Conservation (phyloP, 768 basidiomycete species). For the Piloderma croceum region DNA sequence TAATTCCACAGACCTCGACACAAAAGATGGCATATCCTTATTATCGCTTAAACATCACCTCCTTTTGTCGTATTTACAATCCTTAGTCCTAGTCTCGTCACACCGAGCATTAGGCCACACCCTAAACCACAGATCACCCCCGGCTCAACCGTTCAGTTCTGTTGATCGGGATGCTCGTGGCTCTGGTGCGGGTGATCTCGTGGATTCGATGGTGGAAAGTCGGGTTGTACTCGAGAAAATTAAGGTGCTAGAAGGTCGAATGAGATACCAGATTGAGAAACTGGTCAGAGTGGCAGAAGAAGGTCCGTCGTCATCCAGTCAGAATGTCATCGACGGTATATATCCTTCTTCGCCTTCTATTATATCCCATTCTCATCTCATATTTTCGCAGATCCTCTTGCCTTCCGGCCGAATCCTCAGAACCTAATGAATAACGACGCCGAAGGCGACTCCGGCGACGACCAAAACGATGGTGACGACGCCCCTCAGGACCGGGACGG, state of each 20-base stretch:
- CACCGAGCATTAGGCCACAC: constrained; percentile 65
- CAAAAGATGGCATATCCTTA: constrained; percentile 81
- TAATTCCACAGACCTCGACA: constrained; percentile 38
- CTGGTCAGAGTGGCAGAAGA: constrained; percentile 75
- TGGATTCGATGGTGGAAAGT: constrained; percentile 73
- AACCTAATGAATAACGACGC: constrained; percentile 51
- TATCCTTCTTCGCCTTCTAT: constrained; percentile 1
- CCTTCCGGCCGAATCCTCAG: constrained; percentile 86
- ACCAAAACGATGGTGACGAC: constrained; percentile 30
- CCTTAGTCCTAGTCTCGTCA: constrained; percentile 68
- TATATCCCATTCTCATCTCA: constrained; percentile 4
- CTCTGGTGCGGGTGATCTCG: constrained; percentile 60
- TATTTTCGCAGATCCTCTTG: constrained; percentile 73
- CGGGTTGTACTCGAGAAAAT: constrained; percentile 87
- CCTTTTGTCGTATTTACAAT: constrained; percentile 81
- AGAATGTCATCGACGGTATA: constrained; percentile 55
- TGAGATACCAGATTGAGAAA: constrained; percentile 96
- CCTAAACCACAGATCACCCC: constrained; percentile 44
- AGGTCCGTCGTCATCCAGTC: constrained; percentile 33
- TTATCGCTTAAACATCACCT: constrained; percentile 83
- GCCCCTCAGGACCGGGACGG: constrained; percentile 25
- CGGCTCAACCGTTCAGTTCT: constrained; percentile 47
- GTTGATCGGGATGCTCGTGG: constrained; percentile 51
- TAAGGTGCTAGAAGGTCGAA: constrained; percentile 74
- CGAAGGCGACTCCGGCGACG: constrained; percentile 21